These are phyloP conservation scores for Teunomyces funiuensis DNA, from an alignment of 805 yeast species.

Conservation along the genomic window DNA sequence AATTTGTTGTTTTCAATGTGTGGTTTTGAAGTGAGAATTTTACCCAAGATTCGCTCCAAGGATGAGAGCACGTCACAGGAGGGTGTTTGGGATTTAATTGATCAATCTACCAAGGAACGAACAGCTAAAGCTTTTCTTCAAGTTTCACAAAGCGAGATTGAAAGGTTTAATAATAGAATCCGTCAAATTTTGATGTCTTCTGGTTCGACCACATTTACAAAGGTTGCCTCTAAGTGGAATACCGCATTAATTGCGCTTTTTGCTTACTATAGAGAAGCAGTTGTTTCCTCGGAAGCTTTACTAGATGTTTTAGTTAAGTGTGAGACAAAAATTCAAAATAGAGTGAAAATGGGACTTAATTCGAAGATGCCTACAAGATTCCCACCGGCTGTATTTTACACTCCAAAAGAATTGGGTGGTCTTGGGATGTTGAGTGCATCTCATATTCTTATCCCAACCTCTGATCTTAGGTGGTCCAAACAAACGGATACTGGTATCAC, in stretches of 20 bases:
- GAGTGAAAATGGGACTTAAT: slow-evolving; percentile 91
- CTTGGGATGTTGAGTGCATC: slow-evolving; percentile 97
- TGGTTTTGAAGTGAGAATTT: slow-evolving; percentile 89
- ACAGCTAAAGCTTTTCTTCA: slow-evolving; percentile 86
- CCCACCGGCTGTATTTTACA: slow-evolving; percentile 98
- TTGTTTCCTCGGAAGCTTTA: slow-evolving; percentile 73
- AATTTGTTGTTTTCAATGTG: slow-evolving; percentile 86
- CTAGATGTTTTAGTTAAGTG: slow-evolving; percentile 83
- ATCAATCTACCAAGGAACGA: slow-evolving; percentile 72
- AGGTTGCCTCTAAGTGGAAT: slow-evolving; percentile 94
- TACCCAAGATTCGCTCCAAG: slow-evolving; percentile 66
- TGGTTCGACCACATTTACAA: slow-evolving; percentile 93
- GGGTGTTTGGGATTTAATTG: slow-evolving; percentile 87
- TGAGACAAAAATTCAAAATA: slow-evolving; percentile 89
- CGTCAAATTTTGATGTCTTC: slow-evolving; percentile 92
- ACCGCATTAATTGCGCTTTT: slow-evolving; percentile 84
- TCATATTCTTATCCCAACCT: slow-evolving; percentile 90
- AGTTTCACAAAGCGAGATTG: slow-evolving; percentile 79
- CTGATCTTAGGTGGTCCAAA: slow-evolving; percentile 86
- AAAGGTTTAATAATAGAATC: slow-evolving; percentile 76
- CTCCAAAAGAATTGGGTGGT: slow-evolving; percentile 97
- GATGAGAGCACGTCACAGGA: slow-evolving; percentile 61
- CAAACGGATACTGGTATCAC: slow-evolving; percentile 95
- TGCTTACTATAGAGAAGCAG: slow-evolving; percentile 92
- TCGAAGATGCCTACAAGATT: slow-evolving; percentile 98